phyloP scores from a whole-genome alignment of 2,329 filamentous ascomycete genomes.

The Fusarium subtropicale region DNA sequence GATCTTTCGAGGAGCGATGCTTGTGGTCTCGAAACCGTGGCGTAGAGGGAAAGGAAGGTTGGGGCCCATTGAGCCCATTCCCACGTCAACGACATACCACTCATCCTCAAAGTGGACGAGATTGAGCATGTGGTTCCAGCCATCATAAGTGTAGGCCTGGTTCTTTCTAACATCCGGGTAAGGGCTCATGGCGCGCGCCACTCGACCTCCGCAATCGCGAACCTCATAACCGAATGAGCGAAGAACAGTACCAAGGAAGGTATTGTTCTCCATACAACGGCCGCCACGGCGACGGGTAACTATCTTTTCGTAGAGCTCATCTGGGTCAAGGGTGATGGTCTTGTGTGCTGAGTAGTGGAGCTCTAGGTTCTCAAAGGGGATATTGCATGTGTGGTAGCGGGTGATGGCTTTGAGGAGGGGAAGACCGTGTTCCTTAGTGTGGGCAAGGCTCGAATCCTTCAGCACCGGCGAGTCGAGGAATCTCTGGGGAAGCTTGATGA shows the following conservation, averaged over 20 bases:
- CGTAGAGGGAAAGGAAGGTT: neutral
- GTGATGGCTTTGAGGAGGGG: neutral
- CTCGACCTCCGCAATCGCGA: neutral
- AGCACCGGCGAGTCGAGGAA: neutral
- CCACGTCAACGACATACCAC: neutral
- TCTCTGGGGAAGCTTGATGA: neutral
- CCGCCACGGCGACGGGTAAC: neutral
- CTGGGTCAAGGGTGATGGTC: neutral
- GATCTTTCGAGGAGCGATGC: neutral
- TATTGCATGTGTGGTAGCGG: neutral
- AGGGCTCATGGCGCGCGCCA: conserved; percentile 3
- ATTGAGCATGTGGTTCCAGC: conserved; percentile 10
- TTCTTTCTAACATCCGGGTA: neutral
- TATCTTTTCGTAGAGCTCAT: neutral
- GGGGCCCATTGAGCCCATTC: conserved; percentile 5
- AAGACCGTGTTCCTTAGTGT: neutral
- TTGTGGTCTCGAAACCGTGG: neutral
- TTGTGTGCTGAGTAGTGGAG: conserved; percentile 7
- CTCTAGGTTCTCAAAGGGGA: conserved; percentile 1
- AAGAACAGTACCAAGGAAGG: neutral
- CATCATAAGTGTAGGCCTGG: neutral
- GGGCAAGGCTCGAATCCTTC: neutral
- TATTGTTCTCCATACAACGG: conserved; percentile 3
- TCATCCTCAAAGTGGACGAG: neutral
- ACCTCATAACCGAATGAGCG: conserved; percentile 1